Evolutionary conservation across 2,329 filamentous ascomycete species (phyloP), one percentile per base, ranked within the genome.

Genomic region (Ceratocystis cacaofunesta): DNA sequence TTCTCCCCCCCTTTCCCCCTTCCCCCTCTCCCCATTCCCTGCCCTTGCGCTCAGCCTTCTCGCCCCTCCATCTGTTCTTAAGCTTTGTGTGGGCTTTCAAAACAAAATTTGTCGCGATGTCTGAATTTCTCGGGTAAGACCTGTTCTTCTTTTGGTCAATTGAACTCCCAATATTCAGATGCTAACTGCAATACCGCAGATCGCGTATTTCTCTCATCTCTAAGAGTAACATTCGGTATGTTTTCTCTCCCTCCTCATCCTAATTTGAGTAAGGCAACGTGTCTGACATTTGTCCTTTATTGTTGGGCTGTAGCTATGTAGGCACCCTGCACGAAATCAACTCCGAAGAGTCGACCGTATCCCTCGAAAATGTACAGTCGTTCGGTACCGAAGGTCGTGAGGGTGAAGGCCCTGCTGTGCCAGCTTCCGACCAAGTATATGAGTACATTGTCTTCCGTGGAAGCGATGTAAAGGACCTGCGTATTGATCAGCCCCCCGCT

Each of bases 371-470:
- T 83, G 94, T 99, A 74, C 85, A 86, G 69, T 97, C 92, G 2
- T 95, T 87, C 73, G 94, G 94, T 71, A 96, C 94, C 36, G 94
- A 99, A 78, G 92, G 91, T 66, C 89, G 94, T 69, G 87, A 87
- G 73, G 84, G 82, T 70, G 89, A 95, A 69, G 92, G 96, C 77
- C 88, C 96, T 67, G 78, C 88, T 46, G 64, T 67, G 28, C 36
- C 63, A 10, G 83, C 90, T 2, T 92, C 90, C 43, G 87, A 94
- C 68, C 89, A 89, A 74, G 83, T 96, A 72, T 99, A 96, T 79
- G 94, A 97, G 75, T 97, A 96, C 78, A 97, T 99, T 73, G 91
- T 99, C 69, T 99, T 99, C 77, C 88, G 92, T 68, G 94, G 94
- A 71, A 96, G 90, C 75, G 94, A 99, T 79, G 94, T 99, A 73